Base-by-base conservation (phyloP, 192 early-diverging fungal genomes). In the Mortierella hygrophila region DNA sequence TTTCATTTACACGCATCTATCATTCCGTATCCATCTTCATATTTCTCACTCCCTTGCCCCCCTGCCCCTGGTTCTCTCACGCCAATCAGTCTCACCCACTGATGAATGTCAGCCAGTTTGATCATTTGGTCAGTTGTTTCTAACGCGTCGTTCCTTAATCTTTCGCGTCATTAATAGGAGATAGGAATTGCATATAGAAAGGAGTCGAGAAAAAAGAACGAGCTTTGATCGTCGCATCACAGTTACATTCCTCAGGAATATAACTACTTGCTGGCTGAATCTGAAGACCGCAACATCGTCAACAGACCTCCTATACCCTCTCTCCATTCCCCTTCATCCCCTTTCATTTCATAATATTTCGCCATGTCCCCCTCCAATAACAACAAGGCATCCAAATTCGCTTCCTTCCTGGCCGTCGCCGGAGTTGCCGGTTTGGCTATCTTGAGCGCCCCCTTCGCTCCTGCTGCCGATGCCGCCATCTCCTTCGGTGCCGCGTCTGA, bases 381-480 rank as follows among this genome's bases (percentile, higher is more conserved):
- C 18, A 78, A 54, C 68, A 70, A 57, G 72, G 72, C 52, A 11
- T 37, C 72, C 23, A 80, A 54, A 44, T 42, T 80, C 70, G 70
- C 78, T 9, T 85, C 83, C 9, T 49, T 85, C 78, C 37, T 85
- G 70, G 83, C 83, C 29, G 35, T 80, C 32, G 83, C 78, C 20
- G 78, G 83, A 54, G 55, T 85, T 37, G 83, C 78, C 37, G 63
- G 78, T 69, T 57, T 85, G 70, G 83, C 83, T 23, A 20, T 80
- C 6, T 40, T 85, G 54, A 75, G 83, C 29, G 47, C 78, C 16
- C 55, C 83, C 32, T 8, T 80, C 11, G 78, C 83, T n/a, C 83
- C 83, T 37, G 69, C 78, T 40, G 83, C 75, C 8, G 78, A 80
- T 74, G 83, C 83, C n/a, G 83, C 83, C 26, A 71, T 80, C 54